A percentile compares a stretch with the other conserved stretches of the same genome.
Evolutionary conservation across 768 basidiomycete species (phyloP).

Genomic region (Mycena amicta): DNA sequence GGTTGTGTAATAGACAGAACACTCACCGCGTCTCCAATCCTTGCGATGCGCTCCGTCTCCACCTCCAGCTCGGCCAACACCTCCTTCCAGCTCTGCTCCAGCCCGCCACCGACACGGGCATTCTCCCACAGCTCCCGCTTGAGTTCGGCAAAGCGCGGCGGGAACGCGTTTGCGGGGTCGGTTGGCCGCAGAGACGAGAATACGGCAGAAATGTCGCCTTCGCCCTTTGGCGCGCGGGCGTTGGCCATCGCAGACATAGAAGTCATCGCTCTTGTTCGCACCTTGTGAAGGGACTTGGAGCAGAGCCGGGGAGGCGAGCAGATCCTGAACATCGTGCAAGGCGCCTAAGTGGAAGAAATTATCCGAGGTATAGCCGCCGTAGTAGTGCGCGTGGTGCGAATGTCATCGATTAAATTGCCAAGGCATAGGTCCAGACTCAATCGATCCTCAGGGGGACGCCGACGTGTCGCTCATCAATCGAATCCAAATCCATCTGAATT

Average conservation of each 20-base stretch:
- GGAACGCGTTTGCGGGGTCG: constrained; percentile 43
- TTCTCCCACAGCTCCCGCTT: constrained; percentile 59
- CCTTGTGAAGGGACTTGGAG: too few relatives aligned
- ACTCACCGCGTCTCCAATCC: constrained; percentile 48
- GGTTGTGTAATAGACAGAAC: too few relatives aligned
- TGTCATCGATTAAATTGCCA: too few relatives aligned
- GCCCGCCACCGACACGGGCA: constrained; percentile 5
- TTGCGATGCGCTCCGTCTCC: constrained; percentile 50
- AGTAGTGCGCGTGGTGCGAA: too few relatives aligned
- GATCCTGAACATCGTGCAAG: background rate
- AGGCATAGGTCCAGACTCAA: too few relatives aligned
- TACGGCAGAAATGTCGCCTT: constrained; percentile 42
- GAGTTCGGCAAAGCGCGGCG: constrained; percentile 57
- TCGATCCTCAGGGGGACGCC: too few relatives aligned
- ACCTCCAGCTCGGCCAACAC: constrained; percentile 52
- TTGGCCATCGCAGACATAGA: background rate
- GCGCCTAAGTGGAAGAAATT: background rate
- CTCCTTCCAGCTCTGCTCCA: constrained; percentile 56
- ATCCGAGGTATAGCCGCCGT: too few relatives aligned
- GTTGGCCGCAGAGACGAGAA: constrained; percentile 41
- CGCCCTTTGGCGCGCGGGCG: constrained; percentile 31
- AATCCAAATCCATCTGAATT: too few relatives aligned
- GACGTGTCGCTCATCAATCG: too few relatives aligned
- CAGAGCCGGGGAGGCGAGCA: background rate
- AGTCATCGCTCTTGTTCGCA: background rate